Evolutionary conservation across 1,284 basidiomycete genomes (phyloP).

Genomic region (Psilocybe mexicana): DNA sequence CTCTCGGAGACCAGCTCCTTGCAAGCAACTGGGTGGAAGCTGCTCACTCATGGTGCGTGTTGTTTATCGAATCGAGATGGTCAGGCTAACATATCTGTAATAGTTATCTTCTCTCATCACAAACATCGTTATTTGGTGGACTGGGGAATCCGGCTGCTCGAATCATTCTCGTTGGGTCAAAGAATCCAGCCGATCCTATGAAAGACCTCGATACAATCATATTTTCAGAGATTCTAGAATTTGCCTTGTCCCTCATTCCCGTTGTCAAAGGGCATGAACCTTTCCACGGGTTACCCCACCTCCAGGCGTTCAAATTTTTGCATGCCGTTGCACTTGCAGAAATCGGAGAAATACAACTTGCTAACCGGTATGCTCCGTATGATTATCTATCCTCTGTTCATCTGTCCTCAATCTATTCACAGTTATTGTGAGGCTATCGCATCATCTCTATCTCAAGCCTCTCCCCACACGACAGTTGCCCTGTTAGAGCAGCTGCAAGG

Average conservation of each 20-base stretch:
- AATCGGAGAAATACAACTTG: conserved; percentile 71
- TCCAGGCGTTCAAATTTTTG: conserved; percentile 88
- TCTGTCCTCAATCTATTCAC: neutral
- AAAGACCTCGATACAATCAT: conserved; percentile 81
- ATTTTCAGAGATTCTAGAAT: conserved; percentile 92
- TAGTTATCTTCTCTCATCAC: conserved; percentile 88
- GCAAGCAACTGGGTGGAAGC: conserved; percentile 79
- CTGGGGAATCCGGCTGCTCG: conserved; percentile 61
- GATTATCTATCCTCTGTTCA: neutral
- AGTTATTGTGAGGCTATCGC: conserved; percentile 96
- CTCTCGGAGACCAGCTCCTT: conserved; percentile 83
- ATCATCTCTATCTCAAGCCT: conserved; percentile 61
- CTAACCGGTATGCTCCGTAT: conserved; percentile 58
- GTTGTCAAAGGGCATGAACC: conserved; percentile 84
- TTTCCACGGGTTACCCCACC: conserved; percentile 80
- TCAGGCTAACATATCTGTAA: conserved; percentile 4
- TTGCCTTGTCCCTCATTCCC: conserved; percentile 78
- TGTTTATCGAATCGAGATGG: neutral
- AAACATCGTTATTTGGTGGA: conserved; percentile 77
- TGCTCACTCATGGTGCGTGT: conserved; percentile 83
- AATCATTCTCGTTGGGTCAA: conserved; percentile 67
- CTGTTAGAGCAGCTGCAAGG: conserved; percentile 81
- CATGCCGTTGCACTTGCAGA: conserved; percentile 81
- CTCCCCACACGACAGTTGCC: conserved; percentile 67
- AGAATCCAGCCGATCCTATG: conserved; percentile 59